phyloP scores from a whole-genome alignment of 495 filamentous ascomycete genomes.

The Staphylotrichum longicolle region DNA sequence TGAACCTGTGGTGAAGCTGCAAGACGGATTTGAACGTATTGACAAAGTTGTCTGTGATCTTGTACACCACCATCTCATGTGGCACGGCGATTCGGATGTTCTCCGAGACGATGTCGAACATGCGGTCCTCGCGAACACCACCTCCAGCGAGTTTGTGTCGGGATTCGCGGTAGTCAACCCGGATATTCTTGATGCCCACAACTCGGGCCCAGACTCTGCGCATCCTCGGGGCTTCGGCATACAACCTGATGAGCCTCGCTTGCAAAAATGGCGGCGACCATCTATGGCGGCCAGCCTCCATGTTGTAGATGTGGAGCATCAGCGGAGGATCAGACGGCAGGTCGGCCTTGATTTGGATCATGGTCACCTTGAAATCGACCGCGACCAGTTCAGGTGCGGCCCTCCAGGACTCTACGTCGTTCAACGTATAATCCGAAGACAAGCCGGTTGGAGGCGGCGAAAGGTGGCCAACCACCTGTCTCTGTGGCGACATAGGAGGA shows the following conservation, averaged over 20 bases:
- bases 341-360: slow-evolving; percentile 83
- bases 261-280: slow-evolving; percentile 78
- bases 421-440: slow-evolving; percentile 34
- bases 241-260: slow-evolving; percentile 73
- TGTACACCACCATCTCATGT: slow-evolving; percentile 89
- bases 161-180: slow-evolving; percentile 74
- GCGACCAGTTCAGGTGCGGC: slow-evolving; percentile 63
- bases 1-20: slow-evolving; percentile 88
- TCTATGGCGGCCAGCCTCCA: slow-evolving; percentile 79
- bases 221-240: slow-evolving; percentile 80
- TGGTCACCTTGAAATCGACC: slow-evolving; percentile 71
- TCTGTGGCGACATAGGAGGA: slow-evolving; percentile 27
- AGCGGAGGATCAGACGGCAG: slow-evolving; percentile 84
- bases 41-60: slow-evolving; percentile 86
- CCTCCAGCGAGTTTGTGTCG: slow-evolving; percentile 62
- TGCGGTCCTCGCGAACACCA: slow-evolving; percentile 66
- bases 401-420: slow-evolving; percentile 31
- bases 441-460: slow-evolving; percentile 30
- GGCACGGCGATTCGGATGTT: slow-evolving; percentile 86
- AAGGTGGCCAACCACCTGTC: slow-evolving; percentile 37
- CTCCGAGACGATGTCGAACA: slow-evolving; percentile 80
- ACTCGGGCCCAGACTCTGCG: slow-evolving; percentile 79
- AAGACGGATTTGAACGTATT: slow-evolving; percentile 84
- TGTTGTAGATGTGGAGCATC: slow-evolving; percentile 81
- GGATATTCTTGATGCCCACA: slow-evolving; percentile 73